Percentiles rank a stretch among this genome's conserved stretches.
Evolutionary conservation across 768 basidiomycete species (phyloP).

Genomic region (Guyanaporus albipodus): DNA sequence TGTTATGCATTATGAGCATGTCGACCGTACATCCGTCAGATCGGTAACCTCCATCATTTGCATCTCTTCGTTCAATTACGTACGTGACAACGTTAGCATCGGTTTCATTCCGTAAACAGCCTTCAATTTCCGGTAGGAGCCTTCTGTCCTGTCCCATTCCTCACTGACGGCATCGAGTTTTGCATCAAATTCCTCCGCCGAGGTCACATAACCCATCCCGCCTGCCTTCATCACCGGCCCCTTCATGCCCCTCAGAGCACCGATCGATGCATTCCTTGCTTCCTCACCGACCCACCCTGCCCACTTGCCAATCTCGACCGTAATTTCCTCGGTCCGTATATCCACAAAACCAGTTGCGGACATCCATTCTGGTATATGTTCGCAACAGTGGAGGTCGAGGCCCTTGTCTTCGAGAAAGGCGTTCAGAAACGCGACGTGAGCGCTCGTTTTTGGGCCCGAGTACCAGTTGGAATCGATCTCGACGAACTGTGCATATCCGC

Average conservation of each 20-base stretch:
- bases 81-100: not conserved
- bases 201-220: not conserved
- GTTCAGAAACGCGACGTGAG: constrained; percentile 7
- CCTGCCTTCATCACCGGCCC: not conserved
- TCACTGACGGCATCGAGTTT: not conserved
- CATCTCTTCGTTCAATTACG: too few species aligned
- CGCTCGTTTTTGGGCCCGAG: constrained; percentile 8
- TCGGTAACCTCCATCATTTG: too few species aligned
- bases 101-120: constrained; percentile 9
- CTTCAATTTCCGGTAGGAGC: constrained; percentile 5
- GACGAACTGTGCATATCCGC: constrained; percentile 30
- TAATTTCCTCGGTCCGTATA: not conserved
- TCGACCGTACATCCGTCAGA: too few species aligned
- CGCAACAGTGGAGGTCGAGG: constrained; percentile 9
- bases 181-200: not conserved
- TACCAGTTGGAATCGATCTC: constrained; percentile 21
- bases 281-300: not conserved
- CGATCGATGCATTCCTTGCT: not conserved
- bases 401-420: constrained; percentile 9
- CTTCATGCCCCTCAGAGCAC: constrained; percentile 1
- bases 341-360: not conserved
- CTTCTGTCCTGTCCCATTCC: constrained; percentile 1
- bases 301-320: not conserved
- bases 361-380: constrained; percentile 11
- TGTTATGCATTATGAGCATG: too few species aligned